Evolutionary conservation across 176 grass and related monocot species (phyloP).

Genomic region (Carex myosuroides): DNA sequence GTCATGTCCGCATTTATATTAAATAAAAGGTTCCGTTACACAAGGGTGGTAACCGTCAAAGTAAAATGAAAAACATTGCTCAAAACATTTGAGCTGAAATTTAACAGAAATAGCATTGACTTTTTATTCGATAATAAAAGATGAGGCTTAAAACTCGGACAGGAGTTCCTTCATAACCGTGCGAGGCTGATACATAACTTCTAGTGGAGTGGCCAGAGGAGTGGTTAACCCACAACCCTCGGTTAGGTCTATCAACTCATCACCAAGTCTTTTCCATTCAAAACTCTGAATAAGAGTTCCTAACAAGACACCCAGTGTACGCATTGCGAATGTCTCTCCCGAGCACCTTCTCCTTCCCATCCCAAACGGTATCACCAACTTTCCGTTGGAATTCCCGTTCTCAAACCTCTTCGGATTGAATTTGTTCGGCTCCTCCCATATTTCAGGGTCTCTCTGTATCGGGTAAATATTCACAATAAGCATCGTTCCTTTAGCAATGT

Average conservation of each 20-base stretch:
- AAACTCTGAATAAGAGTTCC: slow-evolving; percentile 31
- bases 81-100: no score
- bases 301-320: slow-evolving; percentile 14
- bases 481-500: slow-evolving; percentile 27
- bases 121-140: neutral
- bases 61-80: no score
- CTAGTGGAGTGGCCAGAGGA: slow-evolving; percentile 11
- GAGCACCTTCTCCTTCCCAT: slow-evolving; percentile 23
- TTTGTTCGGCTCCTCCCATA: slow-evolving; percentile 21
- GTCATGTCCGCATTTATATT: no score
- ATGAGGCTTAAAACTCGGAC: neutral
- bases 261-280: slow-evolving; percentile 16
- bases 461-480: slow-evolving; percentile 27
- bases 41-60: no score
- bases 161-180: neutral
- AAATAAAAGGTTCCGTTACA: no score
- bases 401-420: slow-evolving; percentile 28
- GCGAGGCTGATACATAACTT: slow-evolving; percentile 4
- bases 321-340: slow-evolving; percentile 25
- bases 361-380: slow-evolving; percentile 25
- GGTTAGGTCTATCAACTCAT: slow-evolving; percentile 15
- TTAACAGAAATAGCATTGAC: no score
- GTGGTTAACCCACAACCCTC: slow-evolving; percentile 19
- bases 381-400: neutral
- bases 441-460: slow-evolving; percentile 21